These are phyloP conservation scores for Chlorella sp. DNA, from an alignment of 139 green algal genomes.

Conservation along the genomic window DNA sequence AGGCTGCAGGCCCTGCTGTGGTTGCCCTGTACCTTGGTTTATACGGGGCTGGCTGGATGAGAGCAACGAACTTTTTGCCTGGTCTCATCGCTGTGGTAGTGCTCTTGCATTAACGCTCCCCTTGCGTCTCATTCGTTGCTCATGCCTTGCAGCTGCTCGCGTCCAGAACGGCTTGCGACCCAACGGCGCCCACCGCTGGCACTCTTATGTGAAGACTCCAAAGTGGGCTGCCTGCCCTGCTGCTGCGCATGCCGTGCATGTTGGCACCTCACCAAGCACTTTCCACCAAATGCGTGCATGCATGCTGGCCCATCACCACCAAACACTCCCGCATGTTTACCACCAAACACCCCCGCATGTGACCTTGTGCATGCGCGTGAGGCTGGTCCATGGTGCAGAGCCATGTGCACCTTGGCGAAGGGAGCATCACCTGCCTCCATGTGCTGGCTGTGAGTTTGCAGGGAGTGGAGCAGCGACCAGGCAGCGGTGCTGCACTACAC, in stretches of 20 bases:
- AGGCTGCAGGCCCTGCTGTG: neutral
- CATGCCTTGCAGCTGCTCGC: conserved; percentile 53
- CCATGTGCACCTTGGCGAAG: neutral
- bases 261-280: neutral
- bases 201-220: conserved; percentile 69
- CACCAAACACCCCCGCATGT: neutral
- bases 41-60: too few species aligned
- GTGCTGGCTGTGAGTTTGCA: conserved; percentile 11
- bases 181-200: conserved; percentile 85
- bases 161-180: conserved; percentile 69
- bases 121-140: neutral
- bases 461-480: conserved; percentile 71
- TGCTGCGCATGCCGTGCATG: neutral
- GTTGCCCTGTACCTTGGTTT: neutral
- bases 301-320: neutral
- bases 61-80: too few species aligned
- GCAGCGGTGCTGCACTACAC: conserved; percentile 86
- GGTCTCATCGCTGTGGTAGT: too few species aligned
- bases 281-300: neutral
- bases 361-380: neutral
- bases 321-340: neutral
- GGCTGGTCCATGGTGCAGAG: neutral
- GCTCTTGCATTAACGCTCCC: neutral
- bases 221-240: conserved; percentile 33
- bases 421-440: neutral